phyloP scores from a whole-genome alignment of 208 protist species.

The Trypanosomatidae sp. region DNA sequence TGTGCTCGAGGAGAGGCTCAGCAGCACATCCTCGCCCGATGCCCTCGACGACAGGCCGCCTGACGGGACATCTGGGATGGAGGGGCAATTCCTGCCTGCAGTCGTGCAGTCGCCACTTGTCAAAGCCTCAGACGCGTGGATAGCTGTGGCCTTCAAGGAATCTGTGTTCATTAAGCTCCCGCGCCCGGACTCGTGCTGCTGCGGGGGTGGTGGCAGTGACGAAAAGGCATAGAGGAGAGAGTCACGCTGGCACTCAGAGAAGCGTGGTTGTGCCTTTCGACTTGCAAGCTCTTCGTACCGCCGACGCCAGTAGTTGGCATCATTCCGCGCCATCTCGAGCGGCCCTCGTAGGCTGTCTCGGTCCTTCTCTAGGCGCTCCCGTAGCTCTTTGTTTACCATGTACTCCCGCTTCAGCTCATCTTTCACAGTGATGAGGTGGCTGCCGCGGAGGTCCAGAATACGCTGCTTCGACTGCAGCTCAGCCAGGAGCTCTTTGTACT shows the following conservation, averaged over 20 bases:
- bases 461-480: slow-evolving; percentile 61
- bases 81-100: background rate
- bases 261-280: background rate
- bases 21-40: slow-evolving; percentile 23
- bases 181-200: background rate
- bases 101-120: background rate
- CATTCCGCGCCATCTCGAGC: slow-evolving; percentile 47
- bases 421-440: slow-evolving; percentile 77
- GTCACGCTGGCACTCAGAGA: slow-evolving; percentile 16
- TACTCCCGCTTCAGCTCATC: slow-evolving; percentile 61
- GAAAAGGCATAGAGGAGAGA: slow-evolving; percentile 19
- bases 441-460: slow-evolving; percentile 58
- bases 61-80: slow-evolving; percentile 4
- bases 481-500: slow-evolving; percentile 35
- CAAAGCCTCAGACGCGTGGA: background rate
- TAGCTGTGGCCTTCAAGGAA: background rate
- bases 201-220: background rate
- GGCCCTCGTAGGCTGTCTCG: slow-evolving; percentile 29
- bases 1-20: slow-evolving; percentile 23
- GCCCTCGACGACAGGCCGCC: slow-evolving; percentile 16
- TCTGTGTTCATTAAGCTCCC: background rate
- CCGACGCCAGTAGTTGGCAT: slow-evolving; percentile 67
- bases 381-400: slow-evolving; percentile 44
- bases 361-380: slow-evolving; percentile 48
- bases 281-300: slow-evolving; percentile 59